Percentiles rank a stretch among this genome's conserved stretches.
Evolutionary conservation across 1,139 yeast species (phyloP).

Genomic region (Kurtzmaniella quercitrusa): DNA sequence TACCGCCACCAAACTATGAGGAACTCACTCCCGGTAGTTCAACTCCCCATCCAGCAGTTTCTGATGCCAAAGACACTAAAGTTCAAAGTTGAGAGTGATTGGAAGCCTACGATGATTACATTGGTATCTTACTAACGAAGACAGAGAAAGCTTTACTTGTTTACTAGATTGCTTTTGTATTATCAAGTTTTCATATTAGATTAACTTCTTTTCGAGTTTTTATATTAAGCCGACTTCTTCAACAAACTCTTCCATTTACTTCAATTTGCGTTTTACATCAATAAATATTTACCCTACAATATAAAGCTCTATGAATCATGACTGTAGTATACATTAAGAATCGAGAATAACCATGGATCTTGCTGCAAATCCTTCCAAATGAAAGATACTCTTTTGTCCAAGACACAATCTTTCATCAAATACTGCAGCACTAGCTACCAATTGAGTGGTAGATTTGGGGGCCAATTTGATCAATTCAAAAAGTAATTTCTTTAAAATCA

Average conservation of each 20-base stretch:
- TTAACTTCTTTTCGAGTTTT: background rate
- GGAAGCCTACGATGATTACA: too few species aligned
- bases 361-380: constrained; percentile 91
- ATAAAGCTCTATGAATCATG: background rate
- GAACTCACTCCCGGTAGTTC: constrained; percentile 16
- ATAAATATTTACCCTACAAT: background rate
- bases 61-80: constrained; percentile 22
- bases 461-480: constrained; percentile 49
- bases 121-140: too few species aligned
- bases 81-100: constrained; percentile 27
- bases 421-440: constrained; percentile 66
- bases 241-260: background rate
- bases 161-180: too few species aligned
- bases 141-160: too few species aligned
- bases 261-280: too few species aligned
- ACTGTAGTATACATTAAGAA: constrained; percentile 6
- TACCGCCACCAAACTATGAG: constrained; percentile 25
- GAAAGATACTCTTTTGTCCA: constrained; percentile 89
- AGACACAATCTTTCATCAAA: constrained; percentile 86
- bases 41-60: constrained; percentile 11
- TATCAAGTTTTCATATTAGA: too few species aligned
- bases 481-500: constrained; percentile 65
- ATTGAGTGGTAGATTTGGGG: constrained; percentile 36
- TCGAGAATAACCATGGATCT: constrained; percentile 70
- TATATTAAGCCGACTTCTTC: too few species aligned